A percentile compares a stretch with the other conserved stretches of the same genome.
Conservation (phyloP, 2,329 filamentous ascomycete genomes). For the Penicillium occitanis region DNA sequence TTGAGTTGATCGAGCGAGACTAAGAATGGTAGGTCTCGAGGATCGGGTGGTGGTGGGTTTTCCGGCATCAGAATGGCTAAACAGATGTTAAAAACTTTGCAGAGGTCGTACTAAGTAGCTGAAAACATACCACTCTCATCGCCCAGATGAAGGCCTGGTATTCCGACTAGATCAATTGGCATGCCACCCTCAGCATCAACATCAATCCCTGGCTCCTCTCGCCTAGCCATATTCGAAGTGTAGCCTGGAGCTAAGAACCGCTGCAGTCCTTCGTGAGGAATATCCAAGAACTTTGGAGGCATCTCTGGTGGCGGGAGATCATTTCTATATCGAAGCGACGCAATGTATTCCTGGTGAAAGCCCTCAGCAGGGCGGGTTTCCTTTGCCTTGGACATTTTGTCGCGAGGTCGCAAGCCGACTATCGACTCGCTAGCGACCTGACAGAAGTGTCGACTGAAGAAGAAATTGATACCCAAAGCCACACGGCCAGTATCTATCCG, state of each 20-base stretch:
- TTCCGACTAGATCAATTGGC: conserved; percentile 91
- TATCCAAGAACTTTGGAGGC: conserved; percentile 93
- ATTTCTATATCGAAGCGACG: conserved; percentile 92
- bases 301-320: conserved; percentile 89
- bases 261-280: conserved; percentile 86
- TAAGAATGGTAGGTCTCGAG: conserved; percentile 80
- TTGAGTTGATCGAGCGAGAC: conserved; percentile 80
- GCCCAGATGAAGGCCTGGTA: conserved; percentile 91
- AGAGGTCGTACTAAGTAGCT: neutral
- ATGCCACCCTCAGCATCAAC: conserved; percentile 97
- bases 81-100: neutral
- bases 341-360: conserved; percentile 94
- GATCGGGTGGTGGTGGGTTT: conserved; percentile 69
- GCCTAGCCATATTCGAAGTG: conserved; percentile 81
- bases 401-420: conserved; percentile 1
- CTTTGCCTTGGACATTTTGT: conserved; percentile 42
- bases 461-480: neutral
- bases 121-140: conserved; percentile 76
- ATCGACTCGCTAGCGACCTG: neutral
- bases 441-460: neutral
- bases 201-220: conserved; percentile 94
- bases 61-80: conserved; percentile 79
- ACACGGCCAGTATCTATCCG: neutral
- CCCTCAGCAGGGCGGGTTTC: conserved; percentile 40
- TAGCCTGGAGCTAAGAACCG: conserved; percentile 91